Evolutionary conservation across 202 grass and related monocot species (phyloP), one percentile per base, ranked within the genome.

Genomic region (Eragrostis tef): DNA sequence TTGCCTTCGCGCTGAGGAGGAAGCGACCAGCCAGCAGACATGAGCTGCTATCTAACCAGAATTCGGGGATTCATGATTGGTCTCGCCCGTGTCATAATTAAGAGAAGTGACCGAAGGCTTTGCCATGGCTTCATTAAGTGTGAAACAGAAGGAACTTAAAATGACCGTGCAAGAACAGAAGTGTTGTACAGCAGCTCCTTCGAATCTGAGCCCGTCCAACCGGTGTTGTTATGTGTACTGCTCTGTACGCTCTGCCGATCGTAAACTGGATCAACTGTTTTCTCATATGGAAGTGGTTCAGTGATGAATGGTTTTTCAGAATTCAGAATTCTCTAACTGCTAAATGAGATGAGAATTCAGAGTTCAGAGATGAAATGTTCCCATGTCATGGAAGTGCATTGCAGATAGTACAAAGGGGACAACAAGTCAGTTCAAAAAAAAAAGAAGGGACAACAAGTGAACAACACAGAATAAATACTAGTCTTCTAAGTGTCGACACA

Each of bases 261-360:
- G 8, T 51, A 50, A 27, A 42, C 5, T 6, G 43, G 43, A 47
- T 70, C 67, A 24, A n/a, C n/a, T n/a, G n/a, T n/a, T n/a, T n/a
- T n/a, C n/a, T n/a, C n/a, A n/a, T n/a, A 39, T 39, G 34, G 29
- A 31, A 3, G 34, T 5, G 34, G 34, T 39, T 39, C 34, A 39
- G 34, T 6, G 34, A 5, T 39, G 34, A 39, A 39, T 39, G 34
- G 0, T 39, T 39, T 39, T 39, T 62, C 46, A 60, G 60, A 2
- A 64, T 39, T 69, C 20, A 64, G 11, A 64, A 22, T 69, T 56
- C 21, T 79, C 41, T n/a, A n/a, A n/a, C n/a, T n/a, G n/a, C n/a
- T n/a, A n/a, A n/a, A n/a, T n/a, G n/a, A n/a, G n/a, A 26, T 9
- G 19, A 59, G 58, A 1, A 64, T 36, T 68, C 29, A 64, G 10